Percentiles rank a stretch among this genome's conserved stretches.
Conservation (phyloP, 257 asterid species). For the Henckelia pumila region DNA sequence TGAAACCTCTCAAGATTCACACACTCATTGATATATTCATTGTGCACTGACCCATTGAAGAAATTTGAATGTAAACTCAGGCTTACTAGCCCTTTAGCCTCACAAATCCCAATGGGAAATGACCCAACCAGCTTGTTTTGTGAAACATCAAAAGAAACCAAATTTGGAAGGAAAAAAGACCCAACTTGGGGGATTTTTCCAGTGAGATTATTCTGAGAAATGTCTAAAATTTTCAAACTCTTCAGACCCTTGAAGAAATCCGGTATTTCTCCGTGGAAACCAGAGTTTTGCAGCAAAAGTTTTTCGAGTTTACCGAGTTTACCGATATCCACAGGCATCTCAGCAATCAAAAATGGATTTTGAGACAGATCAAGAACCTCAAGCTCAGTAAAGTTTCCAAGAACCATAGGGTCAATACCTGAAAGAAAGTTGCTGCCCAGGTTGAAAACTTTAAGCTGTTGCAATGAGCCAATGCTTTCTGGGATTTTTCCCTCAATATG, state of each 20-base stretch:
- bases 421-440: conserved; percentile 70
- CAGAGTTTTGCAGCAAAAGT: conserved; percentile 66
- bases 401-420: conserved; percentile 53
- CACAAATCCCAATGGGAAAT: conserved; percentile 63
- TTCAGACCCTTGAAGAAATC: conserved; percentile 53
- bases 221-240: conserved; percentile 52
- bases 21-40: conserved; percentile 47
- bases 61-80: conserved; percentile 61
- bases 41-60: conserved; percentile 58
- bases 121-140: conserved; percentile 65
- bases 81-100: conserved; percentile 48
- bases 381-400: conserved; percentile 70
- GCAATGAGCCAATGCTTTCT: conserved; percentile 54
- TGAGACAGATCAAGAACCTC: conserved; percentile 72
- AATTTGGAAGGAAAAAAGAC: conserved; percentile 43
- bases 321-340: conserved; percentile 55
- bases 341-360: conserved; percentile 67
- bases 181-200: conserved; percentile 51
- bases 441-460: conserved; percentile 55
- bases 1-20: conserved; percentile 70
- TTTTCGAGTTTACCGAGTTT: conserved; percentile 49
- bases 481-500: conserved; percentile 79
- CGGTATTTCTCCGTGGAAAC: conserved; percentile 62
- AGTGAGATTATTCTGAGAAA: conserved; percentile 67
- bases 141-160: conserved; percentile 79